Base-by-base conservation (phyloP, 768 basidiomycete genomes). In the Lactarius hatsudake region DNA sequence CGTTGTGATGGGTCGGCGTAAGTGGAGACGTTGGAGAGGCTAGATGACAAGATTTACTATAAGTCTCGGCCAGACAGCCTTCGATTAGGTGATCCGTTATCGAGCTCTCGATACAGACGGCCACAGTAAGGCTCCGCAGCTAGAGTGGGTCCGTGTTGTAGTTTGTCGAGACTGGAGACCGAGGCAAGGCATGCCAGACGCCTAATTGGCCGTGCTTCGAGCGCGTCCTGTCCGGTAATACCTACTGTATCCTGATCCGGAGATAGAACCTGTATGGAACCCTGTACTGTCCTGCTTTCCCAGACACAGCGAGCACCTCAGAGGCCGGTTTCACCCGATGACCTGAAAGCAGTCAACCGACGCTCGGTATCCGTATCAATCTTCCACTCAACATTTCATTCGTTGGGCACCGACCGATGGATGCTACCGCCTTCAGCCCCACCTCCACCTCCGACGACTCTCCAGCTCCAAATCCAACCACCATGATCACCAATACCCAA, bases 401-500 rank as follows among this genome's bases (percentile, higher is more conserved):
- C 48, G 23, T 51, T 26, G 48, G 13, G 5, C 23, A 51, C 28
- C 38, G 32, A 32, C 53, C 18, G 32, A 59, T 64, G 67, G 58
- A 61, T 6, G 23, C 28, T 13, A 9, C 60, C 15, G 13, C 51
- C 60, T 62, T 55, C 28, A 15, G 23, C 62, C 54, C 67, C 62
- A 60, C 68, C 55, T 8, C 43, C 17, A 36, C 64, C 2, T 61
- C 65, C 51, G 65, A 67, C 30, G 43, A 53, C 13, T n/a, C 17
- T 17, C 59, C 62, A 18, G 38, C 43, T 53, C 59, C 48, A 5
- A 59, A 28, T 43, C 28, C 63, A 17, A 34, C 55, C 57, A 59
- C 56, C 59, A 45, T 53, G 17, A 55, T n/a, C 32, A 28, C 59
- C 38, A 30, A 59, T 32, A 36, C 66, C 20, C 57, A 36, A 45